Percentiles rank a stretch among this genome's conserved stretches.
These are phyloP conservation scores for Caryopteris hybrid DNA, from an alignment of 305 asterid species.

Conservation along the genomic window DNA sequence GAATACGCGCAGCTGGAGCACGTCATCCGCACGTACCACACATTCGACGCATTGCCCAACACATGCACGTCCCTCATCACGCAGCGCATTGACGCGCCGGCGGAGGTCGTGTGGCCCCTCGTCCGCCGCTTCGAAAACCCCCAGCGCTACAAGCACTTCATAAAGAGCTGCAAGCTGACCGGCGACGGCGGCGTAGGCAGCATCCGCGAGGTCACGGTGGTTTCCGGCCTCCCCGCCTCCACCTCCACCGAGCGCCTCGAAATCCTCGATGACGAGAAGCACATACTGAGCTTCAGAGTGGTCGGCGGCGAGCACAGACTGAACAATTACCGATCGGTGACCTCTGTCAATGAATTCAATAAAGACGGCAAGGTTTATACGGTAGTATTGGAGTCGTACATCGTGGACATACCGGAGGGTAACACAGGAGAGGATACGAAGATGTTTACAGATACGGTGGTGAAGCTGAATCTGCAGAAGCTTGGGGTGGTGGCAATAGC, in stretches of 20 bases:
- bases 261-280: constrained; percentile 66
- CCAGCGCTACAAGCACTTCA: constrained; percentile 86
- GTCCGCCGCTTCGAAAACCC: constrained; percentile 87
- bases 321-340: constrained; percentile 77
- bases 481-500: constrained; percentile 66
- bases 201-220: constrained; percentile 81
- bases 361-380: constrained; percentile 42
- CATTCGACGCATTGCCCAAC: constrained; percentile 54
- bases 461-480: constrained; percentile 79
- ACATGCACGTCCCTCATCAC: constrained; percentile 80
- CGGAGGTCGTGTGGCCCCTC: constrained; percentile 67
- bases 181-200: constrained; percentile 87
- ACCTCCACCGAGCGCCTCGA: constrained; percentile 90
- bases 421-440: constrained; percentile 83
- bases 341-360: constrained; percentile 69
- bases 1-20: constrained; percentile 48
- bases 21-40: constrained; percentile 60
- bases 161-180: constrained; percentile 70
- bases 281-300: constrained; percentile 66
- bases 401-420: constrained; percentile 90
- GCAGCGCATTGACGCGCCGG: constrained; percentile 77
- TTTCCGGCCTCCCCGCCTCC: constrained; percentile 93
- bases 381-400: constrained; percentile 72
- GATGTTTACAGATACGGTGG: constrained; percentile 90
- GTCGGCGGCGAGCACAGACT: constrained; percentile 94